Percentiles rank a stretch among this genome's conserved stretches.
Evolutionary conservation across 2,329 filamentous ascomycete genomes (phyloP).

Genomic region (Aspergillus pseudotamarii): DNA sequence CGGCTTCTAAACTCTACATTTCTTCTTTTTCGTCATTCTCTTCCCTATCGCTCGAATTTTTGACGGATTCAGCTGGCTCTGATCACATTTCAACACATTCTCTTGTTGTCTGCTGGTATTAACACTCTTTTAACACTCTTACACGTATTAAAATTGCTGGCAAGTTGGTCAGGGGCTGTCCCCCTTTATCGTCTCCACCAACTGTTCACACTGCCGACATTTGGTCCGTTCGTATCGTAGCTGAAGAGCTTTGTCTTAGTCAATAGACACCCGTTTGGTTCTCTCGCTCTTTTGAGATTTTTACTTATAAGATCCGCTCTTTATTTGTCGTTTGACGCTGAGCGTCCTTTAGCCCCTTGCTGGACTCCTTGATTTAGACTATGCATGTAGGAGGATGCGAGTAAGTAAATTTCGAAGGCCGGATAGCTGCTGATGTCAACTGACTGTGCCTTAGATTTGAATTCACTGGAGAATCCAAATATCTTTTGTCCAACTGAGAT

Average conservation of each 20-base stretch:
- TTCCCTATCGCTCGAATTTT: neutral
- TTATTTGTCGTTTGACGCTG: slow-evolving; percentile 15
- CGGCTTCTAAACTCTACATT: slow-evolving; percentile 7
- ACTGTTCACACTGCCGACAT: neutral
- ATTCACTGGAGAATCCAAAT: neutral
- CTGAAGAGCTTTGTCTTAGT: slow-evolving; percentile 2
- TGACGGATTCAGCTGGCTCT: slow-evolving; percentile 17
- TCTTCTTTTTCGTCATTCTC: slow-evolving; percentile 11
- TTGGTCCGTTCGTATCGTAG: slow-evolving; percentile 4
- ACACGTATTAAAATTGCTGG: neutral
- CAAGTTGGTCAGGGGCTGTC: slow-evolving; percentile 2
- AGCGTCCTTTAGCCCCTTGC: slow-evolving; percentile 18
- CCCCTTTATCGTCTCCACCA: slow-evolving; percentile 5
- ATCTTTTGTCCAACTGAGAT: neutral
- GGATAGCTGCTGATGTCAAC: slow-evolving; percentile 10
- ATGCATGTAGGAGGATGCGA: slow-evolving; percentile 20
- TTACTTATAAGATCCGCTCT: neutral
- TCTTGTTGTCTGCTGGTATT: neutral
- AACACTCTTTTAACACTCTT: neutral
- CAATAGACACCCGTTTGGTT: slow-evolving; percentile 6
- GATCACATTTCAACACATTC: slow-evolving; percentile 6
- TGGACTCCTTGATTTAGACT: slow-evolving; percentile 12
- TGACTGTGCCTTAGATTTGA: slow-evolving; percentile 6
- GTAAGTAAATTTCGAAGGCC: slow-evolving; percentile 21
- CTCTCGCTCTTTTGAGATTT: neutral